A percentile compares a stretch with the other conserved stretches of the same genome.
phyloP scores from a whole-genome alignment of 2,329 filamentous ascomycete genomes.

The Diplodia intermedia region DNA sequence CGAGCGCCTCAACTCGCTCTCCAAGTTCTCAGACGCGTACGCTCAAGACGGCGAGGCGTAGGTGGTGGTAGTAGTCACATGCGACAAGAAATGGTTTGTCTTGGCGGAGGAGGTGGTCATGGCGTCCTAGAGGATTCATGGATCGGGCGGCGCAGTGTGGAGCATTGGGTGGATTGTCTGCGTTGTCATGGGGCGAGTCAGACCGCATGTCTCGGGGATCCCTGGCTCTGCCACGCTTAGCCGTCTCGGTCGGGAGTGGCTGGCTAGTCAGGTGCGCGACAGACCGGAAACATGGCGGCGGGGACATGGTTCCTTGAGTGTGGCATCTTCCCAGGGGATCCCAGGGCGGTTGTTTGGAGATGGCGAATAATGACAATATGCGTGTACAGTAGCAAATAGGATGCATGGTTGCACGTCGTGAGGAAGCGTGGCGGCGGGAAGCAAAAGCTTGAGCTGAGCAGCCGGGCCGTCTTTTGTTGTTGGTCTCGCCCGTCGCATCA shows the following conservation, averaged over 20 bases:
- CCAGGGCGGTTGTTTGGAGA: not conserved
- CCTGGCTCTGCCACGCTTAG: conserved; percentile 23
- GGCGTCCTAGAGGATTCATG: not conserved
- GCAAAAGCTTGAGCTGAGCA: not conserved
- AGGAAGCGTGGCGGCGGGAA: not conserved
- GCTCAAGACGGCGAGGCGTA: conserved; percentile 22
- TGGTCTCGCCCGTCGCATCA: not conserved
- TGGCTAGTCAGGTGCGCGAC: conserved; percentile 20
- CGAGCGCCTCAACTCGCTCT: conserved; percentile 40
- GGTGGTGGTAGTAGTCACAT: not conserved
- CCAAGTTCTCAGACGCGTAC: conserved; percentile 42
- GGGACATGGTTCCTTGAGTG: not conserved
- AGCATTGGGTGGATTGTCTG: conserved; percentile 18
- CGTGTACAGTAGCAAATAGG: not conserved
- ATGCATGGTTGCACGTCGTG: too few relatives aligned
- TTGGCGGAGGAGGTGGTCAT: not conserved
- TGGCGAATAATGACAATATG: not conserved
- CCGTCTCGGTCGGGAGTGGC: conserved; percentile 5
- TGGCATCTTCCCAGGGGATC: not conserved
- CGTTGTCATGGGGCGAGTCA: conserved; percentile 22
- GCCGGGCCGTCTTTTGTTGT: conserved; percentile 1
- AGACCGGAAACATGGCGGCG: not conserved
- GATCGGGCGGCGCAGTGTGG: conserved; percentile 5
- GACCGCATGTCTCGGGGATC: conserved; percentile 27
- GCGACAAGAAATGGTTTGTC: not conserved